Evolutionary conservation across 1,139 yeast genomes (phyloP), one percentile per base, ranked within the genome.

Genomic region (Blastobotrys persicus): DNA sequence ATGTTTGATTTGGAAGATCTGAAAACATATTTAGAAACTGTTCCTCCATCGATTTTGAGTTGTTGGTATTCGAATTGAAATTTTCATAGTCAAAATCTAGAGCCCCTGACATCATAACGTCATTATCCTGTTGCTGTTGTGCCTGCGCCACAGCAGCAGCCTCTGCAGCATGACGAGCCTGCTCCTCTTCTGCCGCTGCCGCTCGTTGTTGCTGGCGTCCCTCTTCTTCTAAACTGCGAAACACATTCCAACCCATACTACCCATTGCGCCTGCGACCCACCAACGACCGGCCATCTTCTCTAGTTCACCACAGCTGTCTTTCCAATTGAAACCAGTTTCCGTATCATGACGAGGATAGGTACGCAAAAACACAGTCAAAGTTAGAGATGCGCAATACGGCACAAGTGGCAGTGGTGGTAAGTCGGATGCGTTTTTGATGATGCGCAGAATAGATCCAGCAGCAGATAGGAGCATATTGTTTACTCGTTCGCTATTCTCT

Each of bases 231-330:
- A 66, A 49, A 43, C 56, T 55, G 32, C 57, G 55, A 50, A 66
- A 66, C 26, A 65, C 66, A 12, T 59, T 62, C 50, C 63, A 54
- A 9, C 71, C 71, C 70, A 67, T 66, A 33, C 63, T 59, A 13
- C 68, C 65, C 71, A 67, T 67, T 23, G 69, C 70, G 20, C 66
- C 69, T 1, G 70, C 69, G 2, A 67, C 67, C 71, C 71, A 67
- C 71, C 71, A 67, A 33, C 61, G 56, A 37, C 56, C 61, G 1
- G 68, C 61, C 60, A 67, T 52, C 19, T 48, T 44, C 41, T 65
- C 67, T 39, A 67, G 58, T 31, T 62, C 44, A 12, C 49, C 44
- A 44, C 68, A 63, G 40, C 63, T 54, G 31, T 66, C 65, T 31
- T 55, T 50, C 69, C 68, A 66, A 19, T 53, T 52, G 44, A 52